Evolutionary conservation across 2,329 filamentous ascomycete genomes (phyloP), one percentile per base, ranked within the genome.

Genomic region (Cytospora piceae): DNA sequence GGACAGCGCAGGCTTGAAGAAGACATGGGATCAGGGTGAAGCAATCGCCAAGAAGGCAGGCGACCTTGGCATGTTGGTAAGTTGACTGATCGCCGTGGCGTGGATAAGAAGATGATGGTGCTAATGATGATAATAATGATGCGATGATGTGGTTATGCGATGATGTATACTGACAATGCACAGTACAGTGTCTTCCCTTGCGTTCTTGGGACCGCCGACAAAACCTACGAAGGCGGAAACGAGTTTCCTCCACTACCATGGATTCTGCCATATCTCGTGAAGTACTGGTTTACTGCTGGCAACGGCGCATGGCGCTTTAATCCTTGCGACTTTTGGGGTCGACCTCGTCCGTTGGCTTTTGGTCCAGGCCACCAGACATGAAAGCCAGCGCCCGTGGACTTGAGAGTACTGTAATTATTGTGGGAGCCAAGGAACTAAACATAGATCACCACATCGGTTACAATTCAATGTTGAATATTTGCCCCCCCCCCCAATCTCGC

Each of bases 271-370:
- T 73, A 72, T 42, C 27, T 73, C 32, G 63, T 74, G 22, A 70
- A 74, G 32, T 72, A 71, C 55, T 69, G 24, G 62, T 72, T 68
- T 66, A 73, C 34, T 32, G 60, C 58, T 61, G 69, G 64, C 57
- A 74, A 69, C 32, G 71, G 70, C 14, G 71, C 69, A 17, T 75
- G 73, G 73, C 67, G 71, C 15, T 75, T 75, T 57, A 70, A 69
- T 58, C 72, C 73, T 2, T 73, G 71, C 57, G 71, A 72, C 31
- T 70, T 69, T 12, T 72, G 71, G 69, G 73, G 73, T 37, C 46
- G 63, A 27, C 73, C 72, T 24, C 61, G 57, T 20, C 69, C 67
- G 2, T 59, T 72, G 56, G 56, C 65, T 2, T 72, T 72, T 62
- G 66, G 55, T 32, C 67, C 64, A 32, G 34, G 22, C 31, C 34